Evolutionary conservation across 257 asterid genomes (phyloP).

Genomic region (Oldenlandia corymbosa): DNA sequence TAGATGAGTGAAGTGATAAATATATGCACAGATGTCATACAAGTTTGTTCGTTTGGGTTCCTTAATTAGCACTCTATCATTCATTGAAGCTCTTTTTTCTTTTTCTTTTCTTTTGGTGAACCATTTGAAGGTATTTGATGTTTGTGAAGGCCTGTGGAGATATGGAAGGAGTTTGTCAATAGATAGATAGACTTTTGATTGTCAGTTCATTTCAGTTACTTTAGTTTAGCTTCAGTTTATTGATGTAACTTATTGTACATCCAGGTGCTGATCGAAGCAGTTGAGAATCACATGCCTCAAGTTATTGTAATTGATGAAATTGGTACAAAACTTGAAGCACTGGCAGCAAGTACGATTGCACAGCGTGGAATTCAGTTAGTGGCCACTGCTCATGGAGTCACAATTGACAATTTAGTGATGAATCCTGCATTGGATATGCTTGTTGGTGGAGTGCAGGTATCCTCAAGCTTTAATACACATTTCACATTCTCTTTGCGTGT

Average conservation of each 20-base stretch:
- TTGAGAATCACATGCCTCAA: slow-evolving; percentile 98
- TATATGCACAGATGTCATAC: background rate
- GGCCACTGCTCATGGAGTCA: slow-evolving; percentile 98
- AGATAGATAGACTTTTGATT: background rate
- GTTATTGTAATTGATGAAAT: slow-evolving; percentile 96
- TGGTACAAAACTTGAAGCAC: slow-evolving; percentile 94
- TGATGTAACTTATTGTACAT: slow-evolving; percentile 6
- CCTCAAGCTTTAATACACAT: background rate
- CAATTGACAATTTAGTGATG: slow-evolving; percentile 83
- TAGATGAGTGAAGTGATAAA: background rate
- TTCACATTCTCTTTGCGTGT: background rate
- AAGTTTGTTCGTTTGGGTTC: background rate
- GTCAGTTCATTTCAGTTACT: background rate
- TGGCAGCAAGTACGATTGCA: slow-evolving; percentile 96
- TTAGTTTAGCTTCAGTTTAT: background rate
- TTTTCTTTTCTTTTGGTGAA: no score
- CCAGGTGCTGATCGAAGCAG: slow-evolving; percentile 97
- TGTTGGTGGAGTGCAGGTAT: slow-evolving; percentile 97
- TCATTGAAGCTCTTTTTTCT: no score
- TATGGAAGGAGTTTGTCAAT: background rate
- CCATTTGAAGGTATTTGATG: background rate
- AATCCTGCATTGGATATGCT: slow-evolving; percentile 98
- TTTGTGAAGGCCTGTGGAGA: background rate
- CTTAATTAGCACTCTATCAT: background rate
- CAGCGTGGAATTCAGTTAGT: slow-evolving; percentile 99